Evolutionary conservation across 179 eudicot species (phyloP), one percentile per base, ranked within the genome.

Genomic region (Spergularia azorica): DNA sequence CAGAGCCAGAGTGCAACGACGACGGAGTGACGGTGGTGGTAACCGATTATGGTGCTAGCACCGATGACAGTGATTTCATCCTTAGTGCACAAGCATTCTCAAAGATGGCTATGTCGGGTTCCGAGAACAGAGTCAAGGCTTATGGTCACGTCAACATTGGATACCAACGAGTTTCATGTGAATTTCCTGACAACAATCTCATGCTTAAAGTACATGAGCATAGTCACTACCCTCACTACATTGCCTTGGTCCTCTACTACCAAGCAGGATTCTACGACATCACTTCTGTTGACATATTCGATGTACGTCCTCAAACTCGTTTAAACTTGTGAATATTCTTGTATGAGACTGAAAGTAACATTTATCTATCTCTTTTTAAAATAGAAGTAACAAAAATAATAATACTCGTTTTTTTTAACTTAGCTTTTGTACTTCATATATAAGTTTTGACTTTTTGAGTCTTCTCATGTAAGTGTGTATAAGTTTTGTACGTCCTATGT

Each of bases 21-120:
- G 98, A 90, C 16, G 97, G 98, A 46, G 87, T 81, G 26, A 79
- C 68, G 13, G 83, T 92, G 3, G 95, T 92, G 71, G 95, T 84
- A 56, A 93, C 98, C 8, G 98, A 92, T 79, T 81, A 79, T 21
- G 97, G 95, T 0, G 90, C 70, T 59, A 93, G 98, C 2, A 26
- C 32, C 32, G 90, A 89, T 77, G 12, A 74, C 64, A 84, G 90
- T 10, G 98, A 93, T 75, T 93, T 93, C 84, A 78, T 93, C 17
- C 84, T 93, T 14, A 83, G 87, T 56, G 69, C 82, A 6, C 82
- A 80, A 6, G 97, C 90, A 15, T 93, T 88, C 56, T 73, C 88
- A 5, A 83, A 73, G 67, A 79, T 93, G 84, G 98, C 93, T 18
- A 72, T 50, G 16, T 82, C 95, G 4, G 83, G 85, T 54, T 56